Base-by-base conservation (phyloP, 768 basidiomycete species). In the Suillus sp. region DNA sequence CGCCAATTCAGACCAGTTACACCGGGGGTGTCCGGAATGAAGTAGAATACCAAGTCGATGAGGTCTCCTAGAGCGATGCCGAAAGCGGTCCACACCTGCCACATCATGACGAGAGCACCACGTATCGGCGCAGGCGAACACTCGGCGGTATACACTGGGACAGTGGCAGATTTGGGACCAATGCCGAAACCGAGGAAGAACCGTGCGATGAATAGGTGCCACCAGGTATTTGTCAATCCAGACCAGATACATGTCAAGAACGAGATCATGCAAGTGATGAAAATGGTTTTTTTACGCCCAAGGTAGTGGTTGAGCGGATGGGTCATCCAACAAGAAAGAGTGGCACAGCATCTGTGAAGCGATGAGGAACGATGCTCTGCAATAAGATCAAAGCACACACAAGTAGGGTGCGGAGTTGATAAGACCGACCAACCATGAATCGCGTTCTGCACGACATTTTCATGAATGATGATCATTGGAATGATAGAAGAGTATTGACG, bases 1-100 rank as follows among this genome's bases (percentile, higher is more conserved):
- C 93, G 86, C 92, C 93, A 94, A 64, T 89, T 90, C 65, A 90
- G 83, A 38, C 90, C 90, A 34, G 70, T 79, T 59, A 86, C 78
- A 66, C 81, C 78, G 16, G 75, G 72, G 25, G 67, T 74, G 65
- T 86, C 78, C 13, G 77, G 73, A 14, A 89, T 82, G 65, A 80
- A 76, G 70, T 77, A 86, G 59, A 93, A 83, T 32, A 78, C 79
- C 55, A 92, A 74, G 74, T 91, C 90, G 65, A 88, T 81, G 56
- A 81, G 80, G 70, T 86, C 88, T 25, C 92, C 92, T 4, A 93
- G 63, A 77, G 87, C 83, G 74, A 94, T 92, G 64, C 93, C 93
- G 70, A 93, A 93, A 0, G 91, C 92, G 3, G 91, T 93, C 92
- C 92, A 94, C 79, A 92, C 81, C 74, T 93, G 92, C 93, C 95